These are phyloP conservation scores for Chlorella vulgaris DNA, from an alignment of 139 green algal genomes.

Conservation along the genomic window DNA sequence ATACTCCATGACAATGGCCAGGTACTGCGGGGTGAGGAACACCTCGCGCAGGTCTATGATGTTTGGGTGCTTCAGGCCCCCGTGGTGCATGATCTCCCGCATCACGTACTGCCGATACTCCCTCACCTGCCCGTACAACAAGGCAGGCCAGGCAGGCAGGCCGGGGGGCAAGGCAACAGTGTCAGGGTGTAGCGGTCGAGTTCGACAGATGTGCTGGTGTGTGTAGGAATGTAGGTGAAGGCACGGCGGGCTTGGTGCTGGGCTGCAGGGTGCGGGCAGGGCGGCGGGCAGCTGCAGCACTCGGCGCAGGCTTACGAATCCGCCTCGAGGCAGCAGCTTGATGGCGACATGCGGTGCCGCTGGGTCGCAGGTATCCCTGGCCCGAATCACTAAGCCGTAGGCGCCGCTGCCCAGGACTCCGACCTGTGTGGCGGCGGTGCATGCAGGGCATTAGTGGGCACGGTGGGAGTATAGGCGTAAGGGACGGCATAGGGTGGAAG, in stretches of 20 bases:
- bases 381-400: slow-evolving; percentile 51
- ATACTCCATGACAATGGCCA: slow-evolving; percentile 71
- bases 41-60: slow-evolving; percentile 52
- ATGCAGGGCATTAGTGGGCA: neutral
- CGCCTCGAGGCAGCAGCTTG: slow-evolving; percentile 53
- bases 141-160: too few species aligned
- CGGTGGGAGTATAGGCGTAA: too few species aligned
- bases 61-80: slow-evolving; percentile 59
- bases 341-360: slow-evolving; percentile 48
- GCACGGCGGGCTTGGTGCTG: neutral
- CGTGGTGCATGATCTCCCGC: slow-evolving; percentile 66
- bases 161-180: too few species aligned
- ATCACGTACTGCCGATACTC: slow-evolving; percentile 54
- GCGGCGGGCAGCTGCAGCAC: neutral
- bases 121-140: slow-evolving; percentile 44
- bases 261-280: neutral
- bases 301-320: too few species aligned
- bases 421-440: slow-evolving; percentile 9
- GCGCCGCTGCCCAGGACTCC: slow-evolving; percentile 46
- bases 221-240: too few species aligned
- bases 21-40: slow-evolving; percentile 56
- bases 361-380: slow-evolving; percentile 31
- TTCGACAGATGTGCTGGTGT: too few species aligned
- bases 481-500: too few species aligned
- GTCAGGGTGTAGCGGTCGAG: too few species aligned